phyloP scores from a whole-genome alignment of 2,329 filamentous ascomycete genomes.

The Aureobasidium namibiae region DNA sequence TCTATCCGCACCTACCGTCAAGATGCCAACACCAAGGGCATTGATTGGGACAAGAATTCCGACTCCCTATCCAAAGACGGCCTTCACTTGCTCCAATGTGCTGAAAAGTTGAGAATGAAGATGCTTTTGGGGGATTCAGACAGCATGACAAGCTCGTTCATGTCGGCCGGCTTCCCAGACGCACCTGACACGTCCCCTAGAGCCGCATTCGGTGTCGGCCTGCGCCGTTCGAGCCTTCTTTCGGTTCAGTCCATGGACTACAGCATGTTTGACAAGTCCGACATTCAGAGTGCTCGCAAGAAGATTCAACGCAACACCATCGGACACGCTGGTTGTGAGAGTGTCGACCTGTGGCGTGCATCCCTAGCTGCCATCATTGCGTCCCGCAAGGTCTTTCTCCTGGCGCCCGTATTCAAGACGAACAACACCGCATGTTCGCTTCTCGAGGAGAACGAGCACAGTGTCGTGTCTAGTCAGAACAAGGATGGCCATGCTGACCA shows the following conservation, averaged over 20 bases:
- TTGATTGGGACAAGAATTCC: conserved; percentile 28
- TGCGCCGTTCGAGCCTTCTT: conserved; percentile 20
- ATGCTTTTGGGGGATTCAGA: conserved; percentile 5
- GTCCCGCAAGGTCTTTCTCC: conserved; percentile 19
- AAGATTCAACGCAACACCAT: conserved; percentile 33
- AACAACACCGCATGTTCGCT: background rate
- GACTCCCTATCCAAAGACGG: conserved; percentile 25
- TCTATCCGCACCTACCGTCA: conserved; percentile 25
- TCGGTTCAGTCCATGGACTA: conserved; percentile 21
- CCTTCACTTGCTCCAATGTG: conserved; percentile 26
- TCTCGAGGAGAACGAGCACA: background rate
- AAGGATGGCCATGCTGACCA: background rate
- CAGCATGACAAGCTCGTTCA: conserved; percentile 8
- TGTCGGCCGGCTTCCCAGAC: background rate
- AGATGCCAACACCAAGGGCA: conserved; percentile 22
- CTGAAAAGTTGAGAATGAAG: conserved; percentile 17
- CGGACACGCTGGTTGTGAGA: conserved; percentile 23
- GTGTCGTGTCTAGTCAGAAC: background rate
- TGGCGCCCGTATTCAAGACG: background rate
- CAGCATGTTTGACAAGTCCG: conserved; percentile 21
- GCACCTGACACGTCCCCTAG: background rate
- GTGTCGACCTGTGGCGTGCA: conserved; percentile 32
- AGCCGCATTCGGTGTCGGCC: background rate
- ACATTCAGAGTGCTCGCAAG: conserved; percentile 30
- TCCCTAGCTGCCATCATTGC: conserved; percentile 25